Conservation (phyloP, 306 rosid genomes). For the Carpinus fangiana region DNA sequence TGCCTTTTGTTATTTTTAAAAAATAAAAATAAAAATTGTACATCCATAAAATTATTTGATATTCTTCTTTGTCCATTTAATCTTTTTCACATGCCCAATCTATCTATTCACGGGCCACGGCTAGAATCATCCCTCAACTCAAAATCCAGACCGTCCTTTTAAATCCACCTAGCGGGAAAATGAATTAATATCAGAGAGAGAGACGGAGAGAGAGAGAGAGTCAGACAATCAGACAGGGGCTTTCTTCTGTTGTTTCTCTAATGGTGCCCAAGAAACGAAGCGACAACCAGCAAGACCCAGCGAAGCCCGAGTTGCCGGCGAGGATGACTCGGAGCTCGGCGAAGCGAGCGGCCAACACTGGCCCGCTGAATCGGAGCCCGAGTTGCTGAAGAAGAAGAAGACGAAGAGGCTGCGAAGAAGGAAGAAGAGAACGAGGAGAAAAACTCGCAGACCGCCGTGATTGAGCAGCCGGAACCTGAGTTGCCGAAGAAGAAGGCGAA, state of each 20-base stretch:
- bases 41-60: no score
- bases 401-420: conserved; percentile 1
- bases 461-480: conserved; percentile 30
- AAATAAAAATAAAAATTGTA: no score
- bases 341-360: conserved; percentile 15
- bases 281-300: conserved; percentile 17
- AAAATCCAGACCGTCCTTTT: conserved; percentile 25
- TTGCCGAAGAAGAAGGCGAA: neutral
- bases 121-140: neutral
- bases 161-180: conserved; percentile 39
- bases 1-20: no score
- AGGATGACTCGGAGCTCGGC: conserved; percentile 35
- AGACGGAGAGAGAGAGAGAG: neutral
- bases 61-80: neutral
- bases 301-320: conserved; percentile 12
- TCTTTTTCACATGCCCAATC: neutral
- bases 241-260: neutral
- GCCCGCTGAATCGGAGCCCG: neutral
- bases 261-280: conserved; percentile 51
- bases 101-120: neutral
- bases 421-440: neutral
- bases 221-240: neutral
- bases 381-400: conserved; percentile 21
- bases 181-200: neutral
- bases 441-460: conserved; percentile 27